Conservation (phyloP, 441 rosid genomes). For the Populus hybrid region DNA sequence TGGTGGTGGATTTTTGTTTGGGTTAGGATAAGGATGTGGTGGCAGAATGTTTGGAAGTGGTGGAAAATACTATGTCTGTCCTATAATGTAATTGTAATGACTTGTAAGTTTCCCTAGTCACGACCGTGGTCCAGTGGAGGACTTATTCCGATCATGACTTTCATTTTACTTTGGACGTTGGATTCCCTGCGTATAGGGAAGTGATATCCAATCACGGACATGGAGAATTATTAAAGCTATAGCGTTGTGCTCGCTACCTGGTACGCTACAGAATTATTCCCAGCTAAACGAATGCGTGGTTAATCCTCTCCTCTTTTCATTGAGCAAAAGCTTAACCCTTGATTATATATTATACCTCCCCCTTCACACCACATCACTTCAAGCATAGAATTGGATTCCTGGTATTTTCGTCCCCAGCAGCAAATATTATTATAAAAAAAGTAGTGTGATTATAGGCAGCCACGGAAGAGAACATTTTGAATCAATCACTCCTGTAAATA, state of each 20-base stretch:
- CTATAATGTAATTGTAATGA: not conserved
- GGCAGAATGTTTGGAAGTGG: slow-evolving; percentile 5
- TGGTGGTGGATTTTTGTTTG: not conserved
- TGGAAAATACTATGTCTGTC: slow-evolving; percentile 17
- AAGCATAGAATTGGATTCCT: not conserved
- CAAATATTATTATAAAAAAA: not conserved
- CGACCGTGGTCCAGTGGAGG: no score
- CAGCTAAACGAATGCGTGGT: not conserved
- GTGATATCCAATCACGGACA: no score
- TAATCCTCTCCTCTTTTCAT: not conserved
- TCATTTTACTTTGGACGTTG: not conserved
- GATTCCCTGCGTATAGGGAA: not conserved
- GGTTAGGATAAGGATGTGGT: slow-evolving; percentile 27
- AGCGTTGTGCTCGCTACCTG: no score
- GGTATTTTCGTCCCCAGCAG: not conserved
- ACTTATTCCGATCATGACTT: not conserved
- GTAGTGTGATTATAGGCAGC: not conserved
- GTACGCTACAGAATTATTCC: no score
- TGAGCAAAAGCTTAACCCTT: not conserved
- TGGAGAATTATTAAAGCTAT: not conserved
- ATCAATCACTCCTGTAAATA: not conserved
- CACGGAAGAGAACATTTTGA: not conserved
- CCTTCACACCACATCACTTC: no score
- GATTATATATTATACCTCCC: not conserved
- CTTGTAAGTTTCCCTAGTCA: no score